Base-by-base conservation (phyloP, 106 monocot genomes). In the Dioscorea zingiberensis region DNA sequence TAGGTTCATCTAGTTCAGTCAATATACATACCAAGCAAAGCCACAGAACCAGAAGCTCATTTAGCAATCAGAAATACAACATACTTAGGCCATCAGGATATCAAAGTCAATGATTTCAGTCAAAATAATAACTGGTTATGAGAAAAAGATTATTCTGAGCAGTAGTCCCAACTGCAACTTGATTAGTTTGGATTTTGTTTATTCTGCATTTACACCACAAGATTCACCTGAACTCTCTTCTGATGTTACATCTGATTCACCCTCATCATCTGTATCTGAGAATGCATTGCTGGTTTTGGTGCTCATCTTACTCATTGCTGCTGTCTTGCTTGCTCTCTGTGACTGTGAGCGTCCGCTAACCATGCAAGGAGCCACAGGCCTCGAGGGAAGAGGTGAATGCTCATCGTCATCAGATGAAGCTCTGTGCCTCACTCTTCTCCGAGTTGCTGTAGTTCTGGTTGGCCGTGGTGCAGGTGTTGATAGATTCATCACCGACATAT, bases 311-410 rank as follows among this genome's bases (percentile, higher is more conserved):
- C 83, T 84, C 77, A 98, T 81, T 28, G 97, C 92, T 1, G 59
- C 82, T 2, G 86, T 78, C 64, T 98, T 98, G 80, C 97, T 93
- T 44, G 84, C 84, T 51, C 97, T 84, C 68, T 92, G 79, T 19
- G 85, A 79, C 0, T 92, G 79, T 16, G 85, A 79, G 1, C 91
- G 87, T 16, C n/a, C 21, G 21, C 54, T 54, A 5, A 46, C 55
- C 25, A 77, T 13, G 46, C 73, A 59, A 14, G 85, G 82, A 58
- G 86, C 80, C 65, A 26, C 13, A 4, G 71, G 47, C 18, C 67
- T 69, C 5, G 63, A 44, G 63, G 64, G 66, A 47, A 71, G 47
- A 2, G 65, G 55, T 27, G 63, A 7, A 21, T 27, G 65, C 14
- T 55, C 70, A 14, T 48, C 48, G 15, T 81, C 71, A 13, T 70